Evolutionary conservation across 495 filamentous ascomycete species (phyloP), one percentile per base, ranked within the genome.

Genomic region (Recurvomyces mirabilis): DNA sequence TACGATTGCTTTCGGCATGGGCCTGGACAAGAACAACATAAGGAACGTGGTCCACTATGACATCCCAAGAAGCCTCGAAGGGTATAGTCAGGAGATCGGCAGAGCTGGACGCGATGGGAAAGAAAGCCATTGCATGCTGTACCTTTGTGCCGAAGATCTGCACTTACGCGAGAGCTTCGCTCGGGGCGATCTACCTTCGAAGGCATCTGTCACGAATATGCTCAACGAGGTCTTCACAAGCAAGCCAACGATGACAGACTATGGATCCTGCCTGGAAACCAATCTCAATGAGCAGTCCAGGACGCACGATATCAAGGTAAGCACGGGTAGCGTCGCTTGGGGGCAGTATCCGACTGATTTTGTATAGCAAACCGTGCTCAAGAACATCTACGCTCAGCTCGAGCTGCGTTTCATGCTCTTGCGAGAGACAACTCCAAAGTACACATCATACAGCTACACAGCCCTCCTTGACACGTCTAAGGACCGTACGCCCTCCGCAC

Each of bases 1-100:
- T 14, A 98, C 91, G 0, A 95, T 96, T 60, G 91, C 91, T 21
- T 98, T 98, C 59, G 91, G 91, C 9, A 98, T 98, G 91, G 91
- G 91, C 13, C 96, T 98, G 42, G 91, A 98, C 64, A 98, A 98
- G 61, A 72, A 87, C 0, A 81, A 98, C 60, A 89, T 98, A 28
- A 82, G 91, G 11, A 95, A 88, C 52, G 87, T 98, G 30, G 87
- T 98, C 23, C 91, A 98, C 60, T 78, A 93, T 53, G 81, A 74
- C 14, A 70, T 95, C 5, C 91, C 91, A 0, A 94, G 94, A 62
- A 93, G 84, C 54, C 69, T 98, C n/a, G 91, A 98, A 62, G 93
- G 89, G 0, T 98, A 98, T 57, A 95, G 94, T 53, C 91, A 98
- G 57, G 93, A 98, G 56, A 98, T 88, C 10, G 91, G 91, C 0